Evolutionary conservation across 192 early-diverging fungal genomes (phyloP), one percentile per base, ranked within the genome.

Genomic region (Coemansia asiatica): DNA sequence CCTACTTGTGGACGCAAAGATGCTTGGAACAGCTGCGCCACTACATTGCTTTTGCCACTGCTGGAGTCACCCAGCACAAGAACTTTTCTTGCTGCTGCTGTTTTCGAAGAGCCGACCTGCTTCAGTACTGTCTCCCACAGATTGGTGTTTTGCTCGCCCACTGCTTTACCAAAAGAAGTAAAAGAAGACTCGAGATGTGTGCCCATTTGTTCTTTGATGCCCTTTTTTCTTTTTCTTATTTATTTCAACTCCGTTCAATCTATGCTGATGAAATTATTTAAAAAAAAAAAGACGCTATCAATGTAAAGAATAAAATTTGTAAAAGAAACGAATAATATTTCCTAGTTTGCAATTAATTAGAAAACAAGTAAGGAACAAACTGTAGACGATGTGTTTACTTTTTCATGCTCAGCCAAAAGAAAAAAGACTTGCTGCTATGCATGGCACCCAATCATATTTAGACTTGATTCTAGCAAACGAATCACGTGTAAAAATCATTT

Each of bases 41-140:
- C 89, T 33, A 95, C 69, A 16, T 90, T 88, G 10, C 89, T 89
- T 74, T 97, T 97, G 27, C 95, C 95, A 29, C 89, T 86, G 60
- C 87, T 83, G 18, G 88, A 77, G 74, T 93, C 92, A 33, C 93
- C 95, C 19, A 96, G 72, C 38, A 98, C 88, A 48, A 98, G 71
- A 31, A 96, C 84, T 71, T 85, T 89, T 69, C 90, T 90, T n/a
- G 86, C 82, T 7, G 89, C 88, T 10, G 90, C 84, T 16, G 87
- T 75, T 69, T 90, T 90, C 21, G 92, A 85, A 57, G 91, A 87
- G 6, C 91, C 85, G 1, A 91, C 92, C 12, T 87, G 79, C 51
- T 85, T 83, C 16, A 97, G 83, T 48, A 95, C 89, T 27, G 89
- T 83, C 54, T 87, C 86, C 95, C 95, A 97, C 63, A 95, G 85